These are phyloP conservation scores for Fraxinus angustifolia DNA, from an alignment of 305 asterid genomes.

Conservation along the genomic window DNA sequence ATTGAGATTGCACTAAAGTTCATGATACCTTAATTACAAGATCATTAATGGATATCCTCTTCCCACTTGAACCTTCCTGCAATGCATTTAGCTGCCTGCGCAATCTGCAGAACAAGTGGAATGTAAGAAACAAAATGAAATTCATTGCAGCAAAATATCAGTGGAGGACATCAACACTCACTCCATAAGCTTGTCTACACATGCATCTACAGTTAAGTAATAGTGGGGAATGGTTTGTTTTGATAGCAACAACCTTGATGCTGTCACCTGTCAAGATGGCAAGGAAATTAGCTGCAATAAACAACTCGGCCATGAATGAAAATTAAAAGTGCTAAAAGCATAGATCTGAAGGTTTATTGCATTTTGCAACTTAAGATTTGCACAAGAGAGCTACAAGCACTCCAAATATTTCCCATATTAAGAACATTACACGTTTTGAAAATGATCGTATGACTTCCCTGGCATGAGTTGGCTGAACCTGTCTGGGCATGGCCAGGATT, in stretches of 20 bases:
- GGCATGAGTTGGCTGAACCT: neutral
- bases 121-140: conserved; percentile 15
- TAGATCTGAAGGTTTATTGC: neutral
- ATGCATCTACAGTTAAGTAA: conserved; percentile 86
- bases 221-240: conserved; percentile 98
- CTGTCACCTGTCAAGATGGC: conserved; percentile 69
- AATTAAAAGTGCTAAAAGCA: neutral
- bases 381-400: neutral
- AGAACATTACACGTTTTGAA: neutral
- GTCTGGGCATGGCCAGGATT: neutral
- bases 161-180: conserved; percentile 42
- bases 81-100: conserved; percentile 71
- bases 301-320: neutral
- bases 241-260: conserved; percentile 82
- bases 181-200: conserved; percentile 97
- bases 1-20: neutral
- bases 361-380: neutral
- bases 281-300: neutral
- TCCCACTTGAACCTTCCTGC: conserved; percentile 96
- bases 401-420: neutral
- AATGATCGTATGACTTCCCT: neutral
- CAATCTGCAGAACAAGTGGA: conserved; percentile 47
- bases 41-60: conserved; percentile 86
- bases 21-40: conserved; percentile 86
- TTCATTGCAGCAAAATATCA: conserved; percentile 18